Base-by-base conservation (phyloP, 208 protist genomes). In the Crithidia acanthocephali region DNA sequence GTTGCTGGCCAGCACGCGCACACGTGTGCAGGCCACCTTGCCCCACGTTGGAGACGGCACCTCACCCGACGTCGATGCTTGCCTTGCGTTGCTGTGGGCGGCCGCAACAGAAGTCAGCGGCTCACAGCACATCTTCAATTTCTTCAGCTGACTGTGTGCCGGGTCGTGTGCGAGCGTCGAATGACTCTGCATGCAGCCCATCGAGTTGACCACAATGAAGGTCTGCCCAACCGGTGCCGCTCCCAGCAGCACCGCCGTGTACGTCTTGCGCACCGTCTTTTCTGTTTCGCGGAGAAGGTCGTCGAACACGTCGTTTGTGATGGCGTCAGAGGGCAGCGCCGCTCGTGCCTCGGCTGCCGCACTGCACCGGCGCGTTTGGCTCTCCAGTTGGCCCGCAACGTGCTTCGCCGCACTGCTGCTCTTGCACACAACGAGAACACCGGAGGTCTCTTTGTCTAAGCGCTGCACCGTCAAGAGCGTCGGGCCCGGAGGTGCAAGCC, bases 361-460 rank as follows among this genome's bases (percentile, higher is more conserved):
- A 16, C 51, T 81, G 44, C 61, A 76, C 22, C 23, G 11, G 9
- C 61, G 55, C n/a, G 88, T 87, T 61, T 89, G 84, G 13, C 58
- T 15, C 64, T 85, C 81, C 76, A 95, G 87, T 52, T 86, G 70
- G 6, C 22, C 28, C 0, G 86, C 80, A 2, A 96, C 62, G 9
- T 22, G 11, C 35, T 67, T 52, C 4, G 91, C 86, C 1, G 80
- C 76, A 13, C 18, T 28, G 33, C 28, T 32, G 55, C 45, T 30
- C 8, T 61, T 40, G 13, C 68, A 66, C 22, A 97, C 30, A 40
- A 93, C 83, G 30, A 95, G 74, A 8, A 93, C 62, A 20, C 92
- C 92, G 5, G 90, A 94, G 23, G 92, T 97, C 62, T 97, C 89
- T 81, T 95, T 95, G 72, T 97, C 92, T 13, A 97, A 73, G 7